A percentile compares a stretch with the other conserved stretches of the same genome.
Conservation (phyloP, 1,284 basidiomycete genomes). For the Heterobasidion annosum region DNA sequence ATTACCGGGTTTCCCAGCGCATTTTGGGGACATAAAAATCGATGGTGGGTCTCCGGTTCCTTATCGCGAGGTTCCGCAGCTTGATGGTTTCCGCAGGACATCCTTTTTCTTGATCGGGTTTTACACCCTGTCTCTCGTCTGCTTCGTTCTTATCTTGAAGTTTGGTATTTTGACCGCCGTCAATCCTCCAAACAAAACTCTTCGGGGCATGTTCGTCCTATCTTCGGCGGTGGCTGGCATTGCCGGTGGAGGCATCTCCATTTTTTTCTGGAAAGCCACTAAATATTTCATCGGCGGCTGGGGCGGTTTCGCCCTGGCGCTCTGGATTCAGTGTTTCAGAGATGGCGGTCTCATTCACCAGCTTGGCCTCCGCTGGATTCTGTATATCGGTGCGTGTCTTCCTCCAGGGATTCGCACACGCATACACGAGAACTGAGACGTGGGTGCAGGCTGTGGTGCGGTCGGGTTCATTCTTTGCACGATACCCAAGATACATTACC, state of each 20-base stretch:
- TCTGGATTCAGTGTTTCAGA: slow-evolving; percentile 83
- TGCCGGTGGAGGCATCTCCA: slow-evolving; percentile 75
- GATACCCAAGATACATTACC: slow-evolving; percentile 59
- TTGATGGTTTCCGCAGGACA: slow-evolving; percentile 46
- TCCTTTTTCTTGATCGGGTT: slow-evolving; percentile 89
- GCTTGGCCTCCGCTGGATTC: slow-evolving; percentile 78
- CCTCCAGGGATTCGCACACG: slow-evolving; percentile 5
- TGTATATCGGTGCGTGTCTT: slow-evolving; percentile 64
- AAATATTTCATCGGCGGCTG: slow-evolving; percentile 83
- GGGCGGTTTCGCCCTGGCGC: slow-evolving; percentile 81
- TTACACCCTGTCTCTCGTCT: slow-evolving; percentile 81
- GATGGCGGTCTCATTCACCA: slow-evolving; percentile 74
- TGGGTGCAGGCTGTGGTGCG: slow-evolving; percentile 23
- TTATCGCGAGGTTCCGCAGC: slow-evolving; percentile 10
- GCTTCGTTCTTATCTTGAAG: slow-evolving; percentile 82
- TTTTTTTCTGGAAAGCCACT: slow-evolving; percentile 86
- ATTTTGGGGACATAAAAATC: slow-evolving; percentile 88
- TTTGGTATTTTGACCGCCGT: slow-evolving; percentile 81
- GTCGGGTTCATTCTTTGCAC: slow-evolving; percentile 41
- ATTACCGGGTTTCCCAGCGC: slow-evolving; percentile 84
- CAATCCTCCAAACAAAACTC: slow-evolving; percentile 67
- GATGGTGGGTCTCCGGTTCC: slow-evolving; percentile 51
- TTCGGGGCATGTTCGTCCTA: slow-evolving; percentile 87
- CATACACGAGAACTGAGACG: slow-evolving; percentile 31
- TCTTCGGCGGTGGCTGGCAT: slow-evolving; percentile 74